Evolutionary conservation across 768 basidiomycete species (phyloP).

Genomic region (Pleurotus ostreatus): DNA sequence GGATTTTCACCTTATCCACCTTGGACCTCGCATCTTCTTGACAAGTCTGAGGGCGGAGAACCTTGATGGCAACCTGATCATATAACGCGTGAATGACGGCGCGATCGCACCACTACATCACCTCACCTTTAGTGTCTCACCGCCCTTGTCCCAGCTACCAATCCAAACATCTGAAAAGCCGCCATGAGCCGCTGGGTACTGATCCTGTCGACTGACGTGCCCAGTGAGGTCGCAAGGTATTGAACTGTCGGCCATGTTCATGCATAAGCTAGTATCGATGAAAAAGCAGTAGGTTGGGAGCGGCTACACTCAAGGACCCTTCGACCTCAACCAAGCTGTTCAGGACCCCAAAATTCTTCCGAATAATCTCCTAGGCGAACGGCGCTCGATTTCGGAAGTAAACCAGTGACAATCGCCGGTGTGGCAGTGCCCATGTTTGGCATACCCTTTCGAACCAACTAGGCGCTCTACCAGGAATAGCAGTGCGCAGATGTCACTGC

Average conservation of each 20-base stretch:
- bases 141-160: slow-evolving; percentile 2
- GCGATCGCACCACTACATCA: too few species aligned
- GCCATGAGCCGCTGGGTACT: slow-evolving; percentile 5
- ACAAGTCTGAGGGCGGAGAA: slow-evolving; percentile 5
- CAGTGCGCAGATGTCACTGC: background rate
- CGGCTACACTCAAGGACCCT: too few species aligned
- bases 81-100: background rate
- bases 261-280: background rate
- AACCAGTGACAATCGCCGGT: too few species aligned
- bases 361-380: too few species aligned
- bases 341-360: too few species aligned
- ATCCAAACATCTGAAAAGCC: slow-evolving; percentile 10
- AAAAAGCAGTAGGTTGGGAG: too few species aligned
- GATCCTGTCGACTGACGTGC: background rate
- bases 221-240: slow-evolving; percentile 8
- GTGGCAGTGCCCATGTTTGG: slow-evolving; percentile 7
- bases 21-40: background rate
- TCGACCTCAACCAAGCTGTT: too few species aligned
- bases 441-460: background rate
- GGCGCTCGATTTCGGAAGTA: too few species aligned
- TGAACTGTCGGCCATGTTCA: background rate
- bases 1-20: slow-evolving; percentile 6
- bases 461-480: background rate
- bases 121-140: slow-evolving; percentile 1
- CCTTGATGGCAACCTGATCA: slow-evolving; percentile 10